phyloP scores from a whole-genome alignment of 257 asterid genomes.

The Striga asiatica region DNA sequence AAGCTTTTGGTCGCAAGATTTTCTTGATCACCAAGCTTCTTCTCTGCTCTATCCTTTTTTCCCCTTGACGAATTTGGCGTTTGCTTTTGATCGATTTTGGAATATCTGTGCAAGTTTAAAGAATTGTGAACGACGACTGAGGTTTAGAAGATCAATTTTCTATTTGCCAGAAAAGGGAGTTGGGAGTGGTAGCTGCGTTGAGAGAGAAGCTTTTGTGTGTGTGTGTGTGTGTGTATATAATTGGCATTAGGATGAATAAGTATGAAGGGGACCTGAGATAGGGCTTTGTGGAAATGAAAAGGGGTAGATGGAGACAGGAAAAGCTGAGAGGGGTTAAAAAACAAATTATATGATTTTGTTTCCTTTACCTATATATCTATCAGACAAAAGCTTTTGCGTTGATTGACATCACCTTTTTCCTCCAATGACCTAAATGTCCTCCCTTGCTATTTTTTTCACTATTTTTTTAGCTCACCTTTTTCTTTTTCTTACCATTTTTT shows the following conservation, averaged over 20 bases:
- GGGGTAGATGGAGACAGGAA: constrained; percentile 25
- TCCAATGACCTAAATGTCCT: constrained; percentile 34
- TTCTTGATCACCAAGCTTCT: constrained; percentile 14
- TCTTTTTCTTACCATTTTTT: too few species aligned
- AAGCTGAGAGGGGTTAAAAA: constrained; percentile 16
- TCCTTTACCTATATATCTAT: constrained; percentile 11
- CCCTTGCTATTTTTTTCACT: constrained; percentile 6
- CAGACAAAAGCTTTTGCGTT: constrained; percentile 29
- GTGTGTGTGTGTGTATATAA: constrained; percentile 21
- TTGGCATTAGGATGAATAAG: too few species aligned
- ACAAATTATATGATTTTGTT: constrained; percentile 37
- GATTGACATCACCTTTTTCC: constrained; percentile 44
- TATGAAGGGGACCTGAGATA: constrained; percentile 27
- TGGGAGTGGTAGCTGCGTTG: not conserved
- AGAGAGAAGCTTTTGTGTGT: not conserved
- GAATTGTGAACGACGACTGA: too few species aligned
- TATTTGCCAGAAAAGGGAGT: not conserved
- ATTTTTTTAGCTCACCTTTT: not conserved
- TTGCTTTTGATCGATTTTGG: not conserved
- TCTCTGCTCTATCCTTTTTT: too few species aligned
- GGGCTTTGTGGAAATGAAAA: constrained; percentile 54
- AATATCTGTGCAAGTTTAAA: too few species aligned
- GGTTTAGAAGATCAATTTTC: too few species aligned
- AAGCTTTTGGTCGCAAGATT: too few species aligned
- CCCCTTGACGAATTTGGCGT: constrained; percentile 10